phyloP scores from a whole-genome alignment of 768 basidiomycete species.

The Boletus sensibilis region DNA sequence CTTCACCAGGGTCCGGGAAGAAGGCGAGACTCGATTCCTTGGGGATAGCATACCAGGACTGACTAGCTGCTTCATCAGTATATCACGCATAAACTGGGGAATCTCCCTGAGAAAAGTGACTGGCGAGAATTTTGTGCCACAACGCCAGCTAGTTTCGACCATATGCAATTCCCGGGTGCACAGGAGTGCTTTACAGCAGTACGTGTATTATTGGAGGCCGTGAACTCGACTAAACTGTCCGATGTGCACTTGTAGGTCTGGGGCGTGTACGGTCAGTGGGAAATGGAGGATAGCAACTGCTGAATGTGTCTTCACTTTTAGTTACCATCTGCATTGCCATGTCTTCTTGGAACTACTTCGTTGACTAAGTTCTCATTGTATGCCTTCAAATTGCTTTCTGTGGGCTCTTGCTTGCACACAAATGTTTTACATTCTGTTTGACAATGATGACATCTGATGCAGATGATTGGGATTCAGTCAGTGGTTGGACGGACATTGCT shows the following conservation, averaged over 20 bases:
- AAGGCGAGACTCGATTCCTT: slow-evolving; percentile 9
- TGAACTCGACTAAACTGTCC: not conserved
- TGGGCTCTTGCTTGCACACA: not conserved
- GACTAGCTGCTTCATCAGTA: slow-evolving; percentile 20
- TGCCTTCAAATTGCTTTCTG: not conserved
- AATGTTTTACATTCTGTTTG: not conserved
- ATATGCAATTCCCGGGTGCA: slow-evolving; percentile 22
- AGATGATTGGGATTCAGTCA: not conserved
- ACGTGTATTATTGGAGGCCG: not conserved
- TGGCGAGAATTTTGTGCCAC: slow-evolving; percentile 37
- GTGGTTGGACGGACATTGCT: not conserved
- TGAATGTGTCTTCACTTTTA: not conserved
- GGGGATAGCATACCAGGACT: not conserved
- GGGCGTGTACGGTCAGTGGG: slow-evolving; percentile 29
- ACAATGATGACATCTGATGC: not conserved
- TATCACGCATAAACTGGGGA: slow-evolving; percentile 26
- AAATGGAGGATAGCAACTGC: slow-evolving; percentile 22
- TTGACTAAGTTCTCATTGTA: not conserved
- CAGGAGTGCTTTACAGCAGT: slow-evolving; percentile 17
- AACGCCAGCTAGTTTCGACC: slow-evolving; percentile 28
- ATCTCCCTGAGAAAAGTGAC: slow-evolving; percentile 25
- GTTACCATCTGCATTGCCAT: no score
- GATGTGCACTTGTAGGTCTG: slow-evolving; percentile 5
- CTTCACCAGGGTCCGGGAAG: slow-evolving; percentile 21
- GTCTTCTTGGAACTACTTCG: not conserved